Evolutionary conservation across 345 rosid genomes (phyloP), one percentile per base, ranked within the genome.

Genomic region (Salix udensis): DNA sequence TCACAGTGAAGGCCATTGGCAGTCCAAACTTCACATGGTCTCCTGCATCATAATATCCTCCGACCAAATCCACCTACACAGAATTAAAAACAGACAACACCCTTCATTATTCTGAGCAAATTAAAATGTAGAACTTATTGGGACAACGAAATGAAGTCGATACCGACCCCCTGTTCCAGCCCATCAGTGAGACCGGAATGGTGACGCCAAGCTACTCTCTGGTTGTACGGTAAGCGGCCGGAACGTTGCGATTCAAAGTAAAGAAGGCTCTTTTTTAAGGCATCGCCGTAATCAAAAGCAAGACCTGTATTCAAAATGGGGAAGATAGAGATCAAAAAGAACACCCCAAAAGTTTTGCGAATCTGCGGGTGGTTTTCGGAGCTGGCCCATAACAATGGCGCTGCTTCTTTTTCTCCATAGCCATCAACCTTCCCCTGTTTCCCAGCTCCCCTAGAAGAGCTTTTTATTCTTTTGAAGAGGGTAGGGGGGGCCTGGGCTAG

Each of bases 231-330:
- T 26, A 82, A 48, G 24, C 79, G 82, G 39, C 85, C 85, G n/a
- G 85, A 82, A 48, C 85, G 81, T 58, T 82, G 81, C 3, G 85
- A 64, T 67, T 82, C 85, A 40, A 82, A 82, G 78, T 82, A 82
- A 70, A 82, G 82, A 15, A 82, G 85, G 68, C 79, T 74, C 65
- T 82, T 82, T 4, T 73, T 73, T 9, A 82, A 48, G 18, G 85
- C 85, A 18, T 82, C 82, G 14, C 70, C 79, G 40, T 82, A 82
- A 36, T 82, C 72, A 42, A 71, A 71, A 37, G 72, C 40, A 19
- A 69, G 46, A 30, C 61, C 53, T 13, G 65, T n/a, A 12, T 0
- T 21, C 55, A 64, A 75, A 71, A 75, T 60, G 80, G 74, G 14
- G 50, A 73, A 68, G 19, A 76, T 24, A 23, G 66, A 21, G 68